Evolutionary conservation across 202 grass and related monocot genomes (phyloP), one percentile per base, ranked within the genome.

Genomic region (Eragrostis tef): DNA sequence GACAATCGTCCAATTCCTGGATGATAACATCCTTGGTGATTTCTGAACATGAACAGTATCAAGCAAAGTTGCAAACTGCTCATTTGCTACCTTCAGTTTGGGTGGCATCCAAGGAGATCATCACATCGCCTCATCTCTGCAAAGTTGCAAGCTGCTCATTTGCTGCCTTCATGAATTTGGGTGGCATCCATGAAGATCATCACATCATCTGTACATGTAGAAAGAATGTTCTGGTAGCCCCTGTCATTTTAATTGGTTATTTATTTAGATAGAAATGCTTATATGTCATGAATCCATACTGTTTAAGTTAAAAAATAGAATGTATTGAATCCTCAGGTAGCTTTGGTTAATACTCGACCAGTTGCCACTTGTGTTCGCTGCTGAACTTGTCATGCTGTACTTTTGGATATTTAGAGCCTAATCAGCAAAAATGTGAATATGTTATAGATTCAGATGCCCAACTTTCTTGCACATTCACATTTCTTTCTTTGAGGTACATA

Each of bases 181-280:
- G 59, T 72, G 42, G 44, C 41, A 13, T 36, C 11, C 34, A 72
- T 48, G 74, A 39, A 81, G 72, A 48, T 62, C 24, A 44, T 66
- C 56, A 77, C 29, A 75, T 41, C 73, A 39, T 64, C 53, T 83
- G 79, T 89, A 89, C 63, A 86, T 86, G 74, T 45, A 46, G 44
- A 86, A 61, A 42, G 6, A 51, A 60, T 43, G 1, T 16, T 41
- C 17, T 62, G 79, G 45, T 67, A 90, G 52, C 69, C 11, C 25
- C 53, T 74, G 61, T 83, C 51, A 9, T 25, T 48, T 82, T 79
- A 13, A 15, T 29, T 79, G 22, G 10, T 87, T 87, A 77, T 78
- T 85, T 90, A 80, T 85, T 9, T 62, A 67, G 57, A 10, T 77
- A 54, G 54, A 87, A 54, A 67, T 51, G 22, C 41, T 29, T 80